Percentiles rank a stretch among this genome's conserved stretches.
Conservation (phyloP, 441 rosid species). For the Pelargonium myrrhifolium region DNA sequence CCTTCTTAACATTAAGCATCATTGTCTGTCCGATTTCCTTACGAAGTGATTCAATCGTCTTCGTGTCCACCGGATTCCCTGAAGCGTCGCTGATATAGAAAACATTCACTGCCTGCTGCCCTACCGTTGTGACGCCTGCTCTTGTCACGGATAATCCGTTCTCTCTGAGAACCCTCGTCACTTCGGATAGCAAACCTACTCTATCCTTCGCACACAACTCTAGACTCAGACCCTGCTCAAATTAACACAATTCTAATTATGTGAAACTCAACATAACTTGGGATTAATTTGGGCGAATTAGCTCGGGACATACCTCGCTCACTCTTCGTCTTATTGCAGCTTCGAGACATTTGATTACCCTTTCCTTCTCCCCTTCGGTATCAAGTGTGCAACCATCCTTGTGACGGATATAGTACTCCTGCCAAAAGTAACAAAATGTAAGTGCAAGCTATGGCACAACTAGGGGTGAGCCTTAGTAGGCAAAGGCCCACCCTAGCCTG, state of each 20-base stretch:
- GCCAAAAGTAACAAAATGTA: not conserved
- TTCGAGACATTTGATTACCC: constrained; percentile 77
- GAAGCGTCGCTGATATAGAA: constrained; percentile 75
- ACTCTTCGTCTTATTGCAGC: constrained; percentile 85
- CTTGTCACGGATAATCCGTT: constrained; percentile 64
- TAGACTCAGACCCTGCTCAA: constrained; percentile 62
- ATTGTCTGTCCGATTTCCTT: constrained; percentile 73
- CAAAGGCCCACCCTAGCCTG: not conserved
- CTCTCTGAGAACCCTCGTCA: constrained; percentile 71
- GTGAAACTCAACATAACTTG: not conserved
- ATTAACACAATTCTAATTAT: not conserved
- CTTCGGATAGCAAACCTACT: constrained; percentile 78
- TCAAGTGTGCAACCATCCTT: constrained; percentile 83
- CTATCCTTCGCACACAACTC: constrained; percentile 82
- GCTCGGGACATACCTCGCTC: constrained; percentile 47
- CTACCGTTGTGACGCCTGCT: constrained; percentile 77
- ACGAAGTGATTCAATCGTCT: constrained; percentile 62
- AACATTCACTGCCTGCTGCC: constrained; percentile 69
- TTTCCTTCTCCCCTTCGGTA: constrained; percentile 69
- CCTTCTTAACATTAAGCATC: constrained; percentile 71
- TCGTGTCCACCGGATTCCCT: constrained; percentile 71
- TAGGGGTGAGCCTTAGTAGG: too few relatives aligned
- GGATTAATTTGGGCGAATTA: not conserved
- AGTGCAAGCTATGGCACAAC: too few relatives aligned
- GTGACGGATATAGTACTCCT: constrained; percentile 84